These are phyloP conservation scores for Rutidosis leptorrhynchoides DNA, from an alignment of 129 eudicot species.

Conservation along the genomic window DNA sequence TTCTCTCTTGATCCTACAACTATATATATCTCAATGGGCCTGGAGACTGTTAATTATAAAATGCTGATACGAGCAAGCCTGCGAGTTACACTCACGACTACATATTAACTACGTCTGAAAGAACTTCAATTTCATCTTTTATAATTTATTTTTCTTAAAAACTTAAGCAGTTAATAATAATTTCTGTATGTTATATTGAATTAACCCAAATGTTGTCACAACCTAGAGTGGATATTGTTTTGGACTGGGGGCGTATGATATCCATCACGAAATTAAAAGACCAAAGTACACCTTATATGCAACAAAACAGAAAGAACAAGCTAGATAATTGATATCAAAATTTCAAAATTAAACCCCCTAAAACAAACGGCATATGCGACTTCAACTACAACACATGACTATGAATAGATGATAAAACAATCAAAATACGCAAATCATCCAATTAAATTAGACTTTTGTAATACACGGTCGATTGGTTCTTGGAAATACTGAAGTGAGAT, in stretches of 20 bases:
- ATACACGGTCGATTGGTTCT: conserved; percentile 72
- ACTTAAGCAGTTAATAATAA: too few species aligned
- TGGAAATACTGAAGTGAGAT: conserved; percentile 93
- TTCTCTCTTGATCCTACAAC: too few species aligned
- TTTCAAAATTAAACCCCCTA: neutral
- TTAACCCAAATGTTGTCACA: too few species aligned
- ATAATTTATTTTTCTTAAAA: too few species aligned
- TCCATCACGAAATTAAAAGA: neutral
- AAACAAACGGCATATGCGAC: conserved; percentile 3
- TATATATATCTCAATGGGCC: too few species aligned
- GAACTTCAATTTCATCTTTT: too few species aligned
- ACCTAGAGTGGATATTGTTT: too few species aligned
- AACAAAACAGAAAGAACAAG: conserved; percentile 9
- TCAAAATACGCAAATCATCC: neutral
- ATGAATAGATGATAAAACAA: conserved; percentile 8
- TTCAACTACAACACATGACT: neutral
- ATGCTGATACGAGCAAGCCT: too few species aligned
- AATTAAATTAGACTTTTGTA: conserved; percentile 22
- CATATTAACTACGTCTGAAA: too few species aligned
- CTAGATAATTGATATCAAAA: neutral
- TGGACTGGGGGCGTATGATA: neutral
- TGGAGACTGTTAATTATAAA: too few species aligned
- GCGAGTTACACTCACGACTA: too few species aligned
- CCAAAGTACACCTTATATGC: neutral
- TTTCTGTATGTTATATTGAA: too few species aligned